These are phyloP conservation scores for Rhizopogon rudus DNA, from an alignment of 768 basidiomycete species.

Conservation along the genomic window DNA sequence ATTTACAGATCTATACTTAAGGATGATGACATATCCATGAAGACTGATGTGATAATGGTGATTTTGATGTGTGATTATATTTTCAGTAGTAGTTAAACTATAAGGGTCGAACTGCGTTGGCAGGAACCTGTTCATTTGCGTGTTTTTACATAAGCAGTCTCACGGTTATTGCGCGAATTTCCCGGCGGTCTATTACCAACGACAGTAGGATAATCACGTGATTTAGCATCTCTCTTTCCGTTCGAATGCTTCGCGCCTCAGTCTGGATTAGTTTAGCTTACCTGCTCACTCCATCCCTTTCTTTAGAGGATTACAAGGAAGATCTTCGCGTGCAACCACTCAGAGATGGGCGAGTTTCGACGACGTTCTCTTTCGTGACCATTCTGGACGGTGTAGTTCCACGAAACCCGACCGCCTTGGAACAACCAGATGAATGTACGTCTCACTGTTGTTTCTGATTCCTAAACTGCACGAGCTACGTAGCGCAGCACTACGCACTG, in stretches of 20 bases:
- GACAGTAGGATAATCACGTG: too few species aligned
- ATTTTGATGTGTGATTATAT: too few species aligned
- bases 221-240: background rate
- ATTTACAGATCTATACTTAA: too few species aligned
- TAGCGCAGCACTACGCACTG: slow-evolving; percentile 82
- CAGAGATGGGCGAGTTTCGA: slow-evolving; percentile 75
- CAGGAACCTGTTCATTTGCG: too few species aligned
- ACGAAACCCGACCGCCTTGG: slow-evolving; percentile 47
- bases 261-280: background rate
- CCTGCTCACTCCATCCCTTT: background rate
- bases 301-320: slow-evolving; percentile 40
- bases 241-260: background rate
- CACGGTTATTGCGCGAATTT: too few species aligned
- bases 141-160: too few species aligned
- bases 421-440: slow-evolving; percentile 44
- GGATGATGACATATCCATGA: too few species aligned
- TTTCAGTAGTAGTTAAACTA: too few species aligned
- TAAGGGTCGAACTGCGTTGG: too few species aligned
- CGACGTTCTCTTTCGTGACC: slow-evolving; percentile 79
- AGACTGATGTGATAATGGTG: too few species aligned
- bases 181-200: too few species aligned
- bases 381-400: slow-evolving; percentile 48
- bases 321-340: slow-evolving; percentile 54
- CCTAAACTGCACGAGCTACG: background rate
- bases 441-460: slow-evolving; percentile 7